Evolutionary conservation across 2,329 filamentous ascomycete genomes (phyloP), one percentile per base, ranked within the genome.

Genomic region (Cytospora paraplurivora): DNA sequence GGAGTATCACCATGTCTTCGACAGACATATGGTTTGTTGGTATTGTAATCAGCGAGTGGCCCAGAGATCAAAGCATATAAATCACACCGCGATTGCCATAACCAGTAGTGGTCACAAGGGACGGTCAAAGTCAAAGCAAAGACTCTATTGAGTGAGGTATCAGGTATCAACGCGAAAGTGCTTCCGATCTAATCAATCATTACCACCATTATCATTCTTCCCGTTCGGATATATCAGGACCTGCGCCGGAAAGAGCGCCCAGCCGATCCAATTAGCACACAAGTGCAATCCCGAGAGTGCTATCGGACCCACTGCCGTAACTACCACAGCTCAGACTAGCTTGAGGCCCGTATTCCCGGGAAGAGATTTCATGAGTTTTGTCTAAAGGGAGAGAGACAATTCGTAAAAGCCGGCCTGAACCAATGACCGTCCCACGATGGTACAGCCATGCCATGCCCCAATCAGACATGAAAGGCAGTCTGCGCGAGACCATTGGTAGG

Each of bases 131-230:
- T 47, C 44, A 47, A 21, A 6, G 44, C 21, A 47, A 21, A 19
- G 10, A 19, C 44, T 19, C n/a, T 13, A 47, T 47, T 47, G 44
- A 47, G 44, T n/a, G 44, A 47, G 44, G 44, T 47, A 47, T 47
- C 44, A 47, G n/a, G 44, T 47, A 47, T 47, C n/a, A 47, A 47
- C n/a, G 44, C 44, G n/a, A 47, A 47, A 37, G 44, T 21, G 10
- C 21, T 21, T 19, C 44, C 44, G 19, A 21, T 19, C 8, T 47
- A 47, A 47, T 47, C 2, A 47, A 12, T 47, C 44, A 21, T 47
- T 21, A 47, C 44, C n/a, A 12, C n/a, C 44, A 21, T 47, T 47
- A 47, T 19, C 44, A 47, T 17, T 47, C 44, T 5, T 47, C 12
- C 44, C 6, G 7, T 21, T 2, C n/a, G 21, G 44, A 7, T 47